Base-by-base conservation (phyloP, 2,329 filamentous ascomycete species). In the Epicoccum nigrum region DNA sequence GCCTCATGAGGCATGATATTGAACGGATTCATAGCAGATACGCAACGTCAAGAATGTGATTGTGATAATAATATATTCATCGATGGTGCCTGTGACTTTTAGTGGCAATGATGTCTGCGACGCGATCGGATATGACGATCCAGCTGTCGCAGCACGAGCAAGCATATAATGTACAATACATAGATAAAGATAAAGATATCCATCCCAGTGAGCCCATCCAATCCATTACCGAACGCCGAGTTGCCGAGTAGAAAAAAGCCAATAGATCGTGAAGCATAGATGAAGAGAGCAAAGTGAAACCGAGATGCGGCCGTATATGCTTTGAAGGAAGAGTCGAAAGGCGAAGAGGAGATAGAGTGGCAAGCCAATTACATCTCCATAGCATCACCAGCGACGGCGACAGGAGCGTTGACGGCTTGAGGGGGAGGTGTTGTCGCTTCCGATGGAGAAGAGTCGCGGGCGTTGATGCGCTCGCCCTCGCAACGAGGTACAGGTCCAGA, bases 381-480 rank as follows among this genome's bases (percentile, higher is more conserved):
- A 20, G 55, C 65, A 42, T 73, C 71, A 38, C 45, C 57, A 32
- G 70, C 66, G 9, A 54, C 58, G 17, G 59, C 43, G 11, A 59
- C 46, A 40, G 61, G 54, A 15, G 62, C 62, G 45, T 40, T 48
- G 32, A 57, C 51, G 15, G 56, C 55, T 27, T 64, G 64, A 20
- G 58, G 51, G 19, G 67, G 59, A 38, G 64, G 57, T 9, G 64
- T 63, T 15, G 60, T 46, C 27, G 68, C 54, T 31, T 49, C 51
- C n/a, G 65, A 64, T 21, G 70, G 71, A 21, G 71, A 72, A 20
- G 69, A 64, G 33, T 68, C 64, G 47, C 69, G 70, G 21, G 70
- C 69, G 43, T 66, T 71, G 60, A 74, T 71, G 54, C 70, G 70
- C 33, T 72, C 69, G 32, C 71, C 70, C 55, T 72, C 69, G 23